Evolutionary conservation across 495 filamentous ascomycete genomes (phyloP).

Genomic region (Penicillium bovifimosum): DNA sequence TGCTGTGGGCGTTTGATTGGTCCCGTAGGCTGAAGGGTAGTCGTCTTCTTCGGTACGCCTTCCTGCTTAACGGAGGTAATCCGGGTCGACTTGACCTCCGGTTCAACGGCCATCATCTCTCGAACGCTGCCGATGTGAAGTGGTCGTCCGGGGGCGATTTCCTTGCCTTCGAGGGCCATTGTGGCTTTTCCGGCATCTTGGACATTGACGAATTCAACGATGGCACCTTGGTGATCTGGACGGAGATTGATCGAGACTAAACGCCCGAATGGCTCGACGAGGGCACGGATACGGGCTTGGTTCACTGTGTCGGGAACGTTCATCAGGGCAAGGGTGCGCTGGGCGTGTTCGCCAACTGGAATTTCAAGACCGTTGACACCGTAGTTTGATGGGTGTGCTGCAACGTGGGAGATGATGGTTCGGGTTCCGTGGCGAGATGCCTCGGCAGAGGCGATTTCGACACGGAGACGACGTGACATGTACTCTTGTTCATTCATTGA

Average conservation of each 20-base stretch:
- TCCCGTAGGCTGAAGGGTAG: slow-evolving; percentile 48
- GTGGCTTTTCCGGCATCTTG: slow-evolving; percentile 68
- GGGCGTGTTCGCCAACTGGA: slow-evolving; percentile 35
- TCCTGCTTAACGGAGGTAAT: slow-evolving; percentile 37
- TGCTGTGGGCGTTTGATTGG: slow-evolving; percentile 54
- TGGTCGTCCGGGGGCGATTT: slow-evolving; percentile 58
- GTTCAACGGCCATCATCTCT: slow-evolving; percentile 61
- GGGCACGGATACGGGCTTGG: slow-evolving; percentile 52
- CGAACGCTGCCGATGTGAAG: slow-evolving; percentile 62
- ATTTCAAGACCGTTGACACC: slow-evolving; percentile 27
- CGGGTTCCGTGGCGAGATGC: slow-evolving; percentile 41
- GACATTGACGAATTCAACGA: slow-evolving; percentile 72
- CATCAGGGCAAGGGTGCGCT: slow-evolving; percentile 54
- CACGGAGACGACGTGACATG: slow-evolving; percentile 62
- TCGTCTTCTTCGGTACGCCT: slow-evolving; percentile 27
- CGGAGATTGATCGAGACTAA: slow-evolving; percentile 53
- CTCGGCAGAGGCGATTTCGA: slow-evolving; percentile 47
- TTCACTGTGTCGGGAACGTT: slow-evolving; percentile 63
- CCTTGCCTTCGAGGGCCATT: slow-evolving; percentile 64
- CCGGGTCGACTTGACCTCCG: slow-evolving; percentile 50
- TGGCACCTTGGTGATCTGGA: slow-evolving; percentile 79
- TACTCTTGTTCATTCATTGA: slow-evolving; percentile 68
- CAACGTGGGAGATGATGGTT: slow-evolving; percentile 37
- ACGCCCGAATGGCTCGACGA: slow-evolving; percentile 54
- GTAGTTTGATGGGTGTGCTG: slow-evolving; percentile 32